Base-by-base conservation (phyloP, 2,329 filamentous ascomycete species). In the Ceratocystiopsis minuta region DNA sequence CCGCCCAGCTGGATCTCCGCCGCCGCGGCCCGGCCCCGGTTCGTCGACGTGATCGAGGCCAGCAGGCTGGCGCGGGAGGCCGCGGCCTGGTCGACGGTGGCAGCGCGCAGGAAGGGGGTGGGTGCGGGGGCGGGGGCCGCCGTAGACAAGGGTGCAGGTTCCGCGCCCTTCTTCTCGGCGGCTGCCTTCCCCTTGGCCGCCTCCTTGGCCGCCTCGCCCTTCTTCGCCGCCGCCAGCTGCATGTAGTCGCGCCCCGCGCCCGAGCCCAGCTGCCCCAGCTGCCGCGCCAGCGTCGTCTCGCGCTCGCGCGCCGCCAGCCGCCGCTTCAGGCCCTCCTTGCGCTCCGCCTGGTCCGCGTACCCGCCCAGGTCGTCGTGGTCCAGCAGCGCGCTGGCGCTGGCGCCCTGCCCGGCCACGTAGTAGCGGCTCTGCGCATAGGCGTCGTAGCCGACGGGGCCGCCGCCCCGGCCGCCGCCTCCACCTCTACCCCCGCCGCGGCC, bases 161-260 rank as follows among this genome's bases (percentile, higher is more conserved):
- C 24, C 34, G 7, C 14, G 15, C n/a, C 14, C 17, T 14, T 28
- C 28, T 18, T 6, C 20, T 14, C 18, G 13, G 16, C 16, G 32
- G 20, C 20, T 20, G 17, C 10, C 16, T 16, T 4, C n/a, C 17
- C 34, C 34, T 36, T 34, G 20, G 14, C 13, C 15, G 13, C 15
- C 15, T n/a, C 31, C 34, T 28, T 28, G 24, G 11, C 24, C 24
- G 24, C 24, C 24, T n/a, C n/a, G n/a, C n/a, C n/a, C n/a, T n/a
- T n/a, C n/a, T n/a, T n/a, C n/a, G n/a, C n/a, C 4, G 48, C 49
- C 6, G 54, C 43, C 16, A 55, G 57, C 41, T 61, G 66, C 68
- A 86, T 76, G 57, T 87, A 87, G 46, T 84, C 78, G 38, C 66
- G 71, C 2, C 80, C 81, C 0, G 78, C 69, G 6, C 77, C 77